Base-by-base conservation (phyloP, 2,329 filamentous ascomycete species). In the Talaromyces pinophilus region DNA sequence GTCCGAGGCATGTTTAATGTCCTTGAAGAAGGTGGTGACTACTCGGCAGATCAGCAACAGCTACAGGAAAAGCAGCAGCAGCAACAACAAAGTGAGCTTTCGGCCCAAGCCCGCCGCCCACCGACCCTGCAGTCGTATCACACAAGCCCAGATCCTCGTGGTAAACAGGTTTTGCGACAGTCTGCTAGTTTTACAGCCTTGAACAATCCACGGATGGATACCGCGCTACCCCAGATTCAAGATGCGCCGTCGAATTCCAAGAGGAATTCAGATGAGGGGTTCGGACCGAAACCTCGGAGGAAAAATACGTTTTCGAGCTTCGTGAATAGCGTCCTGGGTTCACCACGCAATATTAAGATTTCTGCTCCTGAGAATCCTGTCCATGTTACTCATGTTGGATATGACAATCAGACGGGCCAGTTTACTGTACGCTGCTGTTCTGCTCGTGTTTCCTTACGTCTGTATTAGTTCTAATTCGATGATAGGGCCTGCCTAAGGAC, bases 291-390 rank as follows among this genome's bases (percentile, higher is more conserved):
- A 74, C 82, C 83, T 17, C 87, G 92, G 74, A 78, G 96, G 82
- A 96, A 96, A 82, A 91, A 91, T 62, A 92, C 92, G 67, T 92
- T 97, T 76, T 93, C 92, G 17, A 92, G 89, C 71, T 93, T 96
- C 74, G 89, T 97, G 83, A 94, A 89, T 77, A 94, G 90, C 76
- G 82, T 89, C 75, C 88, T 96, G 67, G 91, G 92, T 70, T 94
- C 93, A 42, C 93, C 92, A 63, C 92, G 93, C 79, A 92, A 93
- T 70, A 92, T 95, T 57, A 88, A 94, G 78, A 99, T 99, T 73
- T 98, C 95, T n/a, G 92, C 93, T 44, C 95, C 95, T 64, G 93
- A 97, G 79, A 98, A 99, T 74, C 95, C 95, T 59, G 93, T 98
- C 67, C 95, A 98, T 80, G 92, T 99, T 73, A 98, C 94, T 66